Percentiles rank a stretch among this genome's conserved stretches.
Evolutionary conservation across 2,329 filamentous ascomycete genomes (phyloP).

Genomic region (Alternaria brassicae): DNA sequence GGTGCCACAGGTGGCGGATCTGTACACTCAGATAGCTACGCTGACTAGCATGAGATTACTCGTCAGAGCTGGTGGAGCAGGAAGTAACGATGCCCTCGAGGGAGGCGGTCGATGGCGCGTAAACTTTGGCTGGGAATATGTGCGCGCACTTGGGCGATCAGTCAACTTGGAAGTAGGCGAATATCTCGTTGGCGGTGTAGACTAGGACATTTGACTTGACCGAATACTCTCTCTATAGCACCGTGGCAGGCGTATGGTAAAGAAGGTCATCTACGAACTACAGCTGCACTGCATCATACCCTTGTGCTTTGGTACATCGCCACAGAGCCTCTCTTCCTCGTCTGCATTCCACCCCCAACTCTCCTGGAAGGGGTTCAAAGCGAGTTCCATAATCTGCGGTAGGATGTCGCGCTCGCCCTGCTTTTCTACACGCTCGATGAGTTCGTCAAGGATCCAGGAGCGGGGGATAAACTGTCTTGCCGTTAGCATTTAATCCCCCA

Average conservation of each 20-base stretch:
- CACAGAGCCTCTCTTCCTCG: slow-evolving; percentile 83
- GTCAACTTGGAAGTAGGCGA: slow-evolving; percentile 82
- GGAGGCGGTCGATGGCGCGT: slow-evolving; percentile 77
- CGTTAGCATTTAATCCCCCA: slow-evolving; percentile 8
- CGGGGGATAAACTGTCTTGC: slow-evolving; percentile 75
- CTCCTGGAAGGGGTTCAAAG: slow-evolving; percentile 83
- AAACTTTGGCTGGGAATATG: slow-evolving; percentile 79
- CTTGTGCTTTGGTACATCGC: slow-evolving; percentile 79
- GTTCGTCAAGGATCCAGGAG: slow-evolving; percentile 90
- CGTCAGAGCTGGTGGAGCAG: slow-evolving; percentile 64
- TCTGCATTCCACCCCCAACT: slow-evolving; percentile 70
- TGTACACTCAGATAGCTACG: slow-evolving; percentile 69
- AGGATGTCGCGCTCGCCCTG: slow-evolving; percentile 81
- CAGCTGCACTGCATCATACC: slow-evolving; percentile 94
- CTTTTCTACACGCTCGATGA: slow-evolving; percentile 89
- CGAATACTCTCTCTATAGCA: background rate
- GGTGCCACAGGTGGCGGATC: slow-evolving; percentile 55
- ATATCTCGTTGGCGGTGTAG: slow-evolving; percentile 54
- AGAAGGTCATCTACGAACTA: slow-evolving; percentile 65
- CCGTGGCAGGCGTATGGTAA: background rate
- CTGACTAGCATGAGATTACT: slow-evolving; percentile 74
- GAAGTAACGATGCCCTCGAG: slow-evolving; percentile 69
- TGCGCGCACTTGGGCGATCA: slow-evolving; percentile 72
- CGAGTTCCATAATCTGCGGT: slow-evolving; percentile 79
- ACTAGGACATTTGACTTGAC: slow-evolving; percentile 15